phyloP scores from a whole-genome alignment of 1,139 yeast species.

The Debaryomyces sp. region DNA sequence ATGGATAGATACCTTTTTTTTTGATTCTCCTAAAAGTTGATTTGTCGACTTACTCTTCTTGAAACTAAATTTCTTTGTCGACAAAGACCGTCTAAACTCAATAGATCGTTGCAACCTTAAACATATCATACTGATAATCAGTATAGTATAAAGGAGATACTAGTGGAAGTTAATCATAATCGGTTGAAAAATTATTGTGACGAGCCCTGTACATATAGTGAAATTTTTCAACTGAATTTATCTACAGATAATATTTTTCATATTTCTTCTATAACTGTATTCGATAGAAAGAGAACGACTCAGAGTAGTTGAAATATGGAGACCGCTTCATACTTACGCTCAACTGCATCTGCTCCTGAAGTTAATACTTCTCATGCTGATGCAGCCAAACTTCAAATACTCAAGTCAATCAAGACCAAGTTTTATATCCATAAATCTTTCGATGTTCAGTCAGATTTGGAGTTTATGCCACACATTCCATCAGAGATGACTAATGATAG shows the following conservation, averaged over 20 bases:
- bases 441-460: slow-evolving; percentile 70
- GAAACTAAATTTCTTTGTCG: slow-evolving; percentile 11
- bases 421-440: slow-evolving; percentile 68
- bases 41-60: slow-evolving; percentile 8
- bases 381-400: slow-evolving; percentile 22
- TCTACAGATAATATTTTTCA: neutral
- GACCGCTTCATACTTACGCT: slow-evolving; percentile 1
- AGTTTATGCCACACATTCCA: slow-evolving; percentile 60
- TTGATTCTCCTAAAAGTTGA: neutral
- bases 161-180: neutral
- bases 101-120: neutral
- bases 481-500: slow-evolving; percentile 1
- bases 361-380: slow-evolving; percentile 10
- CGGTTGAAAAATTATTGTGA: slow-evolving; percentile 1
- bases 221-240: slow-evolving; percentile 1
- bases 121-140: neutral
- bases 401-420: slow-evolving; percentile 42
- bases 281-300: neutral
- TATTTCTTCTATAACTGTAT: neutral
- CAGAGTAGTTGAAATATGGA: neutral
- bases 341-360: neutral
- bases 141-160: neutral
- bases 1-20: slow-evolving; percentile 30
- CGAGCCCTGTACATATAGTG: slow-evolving; percentile 5
- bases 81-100: slow-evolving; percentile 7